Percentiles rank a stretch among this genome's conserved stretches.
These are phyloP conservation scores for Tolypocladium guangdongense DNA, from an alignment of 2,329 filamentous ascomycete species.

Conservation along the genomic window DNA sequence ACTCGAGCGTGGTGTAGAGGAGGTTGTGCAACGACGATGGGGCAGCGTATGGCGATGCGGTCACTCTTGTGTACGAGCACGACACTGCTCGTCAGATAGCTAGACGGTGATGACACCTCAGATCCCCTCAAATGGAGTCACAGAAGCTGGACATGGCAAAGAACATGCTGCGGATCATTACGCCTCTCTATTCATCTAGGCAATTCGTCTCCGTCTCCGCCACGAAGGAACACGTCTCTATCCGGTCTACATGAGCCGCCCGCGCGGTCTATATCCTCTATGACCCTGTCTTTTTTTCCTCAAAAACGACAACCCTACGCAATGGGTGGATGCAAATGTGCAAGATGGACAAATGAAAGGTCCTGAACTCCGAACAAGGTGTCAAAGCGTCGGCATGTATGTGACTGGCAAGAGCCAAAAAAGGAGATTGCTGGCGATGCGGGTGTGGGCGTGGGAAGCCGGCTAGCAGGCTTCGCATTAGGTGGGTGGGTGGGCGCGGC, in stretches of 20 bases:
- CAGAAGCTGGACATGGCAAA: background rate
- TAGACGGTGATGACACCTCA: background rate
- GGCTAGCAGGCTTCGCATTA: background rate
- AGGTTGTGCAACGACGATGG: too few relatives aligned
- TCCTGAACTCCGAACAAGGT: constrained; percentile 5
- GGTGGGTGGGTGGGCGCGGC: background rate
- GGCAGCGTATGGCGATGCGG: too few relatives aligned
- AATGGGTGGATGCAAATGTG: background rate
- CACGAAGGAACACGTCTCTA: background rate
- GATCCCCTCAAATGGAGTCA: background rate
- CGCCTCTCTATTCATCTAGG: background rate
- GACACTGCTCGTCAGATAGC: background rate
- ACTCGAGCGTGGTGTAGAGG: too few relatives aligned
- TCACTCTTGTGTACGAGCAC: background rate
- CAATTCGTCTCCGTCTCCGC: background rate
- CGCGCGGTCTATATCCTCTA: constrained; percentile 3
- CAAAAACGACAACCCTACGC: background rate
- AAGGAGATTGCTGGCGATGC: background rate
- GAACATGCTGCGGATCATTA: background rate
- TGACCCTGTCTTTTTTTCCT: background rate
- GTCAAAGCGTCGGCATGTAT: background rate
- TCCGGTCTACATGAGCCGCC: background rate
- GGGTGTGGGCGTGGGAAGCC: background rate
- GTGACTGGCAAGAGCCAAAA: background rate
- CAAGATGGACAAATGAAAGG: background rate